These are phyloP conservation scores for Thecaphora thlaspeos DNA, from an alignment of 1,284 basidiomycete genomes.

Conservation along the genomic window DNA sequence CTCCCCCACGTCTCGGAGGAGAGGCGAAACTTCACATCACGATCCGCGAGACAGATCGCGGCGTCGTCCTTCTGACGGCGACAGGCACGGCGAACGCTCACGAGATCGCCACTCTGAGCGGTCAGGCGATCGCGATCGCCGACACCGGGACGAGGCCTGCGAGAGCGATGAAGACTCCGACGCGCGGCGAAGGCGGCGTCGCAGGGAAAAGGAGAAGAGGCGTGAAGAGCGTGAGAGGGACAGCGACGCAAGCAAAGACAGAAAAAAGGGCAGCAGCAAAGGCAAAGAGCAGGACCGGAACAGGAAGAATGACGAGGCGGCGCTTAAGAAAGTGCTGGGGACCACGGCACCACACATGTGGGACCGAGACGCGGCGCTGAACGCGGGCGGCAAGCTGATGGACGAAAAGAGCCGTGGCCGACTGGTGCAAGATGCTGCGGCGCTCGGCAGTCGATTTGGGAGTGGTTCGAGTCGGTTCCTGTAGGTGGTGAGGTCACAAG, in stretches of 20 bases:
- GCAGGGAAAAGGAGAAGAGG: conserved; percentile 1
- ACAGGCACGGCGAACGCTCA: conserved; percentile 10
- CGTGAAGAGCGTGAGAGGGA: conserved; percentile 18
- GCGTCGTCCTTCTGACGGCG: conserved; percentile 4
- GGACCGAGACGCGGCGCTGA: conserved; percentile 39
- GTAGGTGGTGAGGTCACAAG: no score
- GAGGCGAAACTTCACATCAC: neutral
- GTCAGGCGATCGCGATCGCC: conserved; percentile 1
- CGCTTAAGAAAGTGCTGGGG: conserved; percentile 1
- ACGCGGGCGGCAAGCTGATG: conserved; percentile 31
- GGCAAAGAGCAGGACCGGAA: no score
- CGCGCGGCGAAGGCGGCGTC: neutral
- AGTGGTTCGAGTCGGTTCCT: conserved; percentile 28
- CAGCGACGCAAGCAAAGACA: no score
- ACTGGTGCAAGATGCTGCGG: conserved; percentile 26
- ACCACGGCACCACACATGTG: conserved; percentile 30
- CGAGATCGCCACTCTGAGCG: conserved; percentile 7
- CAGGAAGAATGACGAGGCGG: conserved; percentile 24
- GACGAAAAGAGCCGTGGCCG: conserved; percentile 31
- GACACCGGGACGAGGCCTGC: conserved; percentile 2
- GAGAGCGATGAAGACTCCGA: conserved; percentile 1
- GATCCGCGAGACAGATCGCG: neutral
- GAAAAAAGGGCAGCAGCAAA: no score
- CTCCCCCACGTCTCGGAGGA: conserved; percentile 4
- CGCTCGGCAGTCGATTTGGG: conserved; percentile 29